These are phyloP conservation scores for Paspalum notatum DNA, from an alignment of 176 grass and related monocot genomes.

Conservation along the genomic window DNA sequence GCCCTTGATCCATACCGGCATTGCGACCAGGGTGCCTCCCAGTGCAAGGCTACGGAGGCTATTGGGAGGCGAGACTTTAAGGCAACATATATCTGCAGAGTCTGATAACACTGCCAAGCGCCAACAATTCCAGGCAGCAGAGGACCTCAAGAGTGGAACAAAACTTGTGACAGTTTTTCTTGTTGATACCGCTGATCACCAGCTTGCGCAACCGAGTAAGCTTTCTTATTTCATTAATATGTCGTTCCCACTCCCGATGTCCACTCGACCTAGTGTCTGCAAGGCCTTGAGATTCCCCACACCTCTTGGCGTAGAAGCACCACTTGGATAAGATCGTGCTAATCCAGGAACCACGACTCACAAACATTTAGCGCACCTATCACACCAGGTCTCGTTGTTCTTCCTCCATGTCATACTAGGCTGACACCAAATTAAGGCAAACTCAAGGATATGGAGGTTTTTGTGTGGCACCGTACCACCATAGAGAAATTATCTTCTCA, in stretches of 20 bases:
- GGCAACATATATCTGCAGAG: too few species aligned
- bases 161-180: background rate
- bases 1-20: background rate
- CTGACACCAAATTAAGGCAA: too few species aligned
- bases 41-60: background rate
- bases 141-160: background rate
- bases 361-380: too few species aligned
- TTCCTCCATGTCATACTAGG: too few species aligned
- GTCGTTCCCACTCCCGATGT: background rate
- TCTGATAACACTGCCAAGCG: background rate
- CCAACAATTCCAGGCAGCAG: background rate
- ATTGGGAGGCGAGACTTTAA: background rate
- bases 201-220: background rate
- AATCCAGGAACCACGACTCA: too few species aligned
- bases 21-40: background rate
- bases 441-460: too few species aligned
- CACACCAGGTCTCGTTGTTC: too few species aligned
- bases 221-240: background rate
- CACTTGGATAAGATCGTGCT: too few species aligned
- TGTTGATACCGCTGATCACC: background rate
- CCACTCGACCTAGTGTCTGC: background rate
- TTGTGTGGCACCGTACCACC: too few species aligned
- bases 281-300: background rate
- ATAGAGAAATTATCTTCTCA: too few species aligned
- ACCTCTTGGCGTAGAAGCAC: too few species aligned